Percentiles rank a stretch among this genome's conserved stretches.
Evolutionary conservation across 805 yeast species (phyloP).

Genomic region (Metschnikowia bowlesiae): DNA sequence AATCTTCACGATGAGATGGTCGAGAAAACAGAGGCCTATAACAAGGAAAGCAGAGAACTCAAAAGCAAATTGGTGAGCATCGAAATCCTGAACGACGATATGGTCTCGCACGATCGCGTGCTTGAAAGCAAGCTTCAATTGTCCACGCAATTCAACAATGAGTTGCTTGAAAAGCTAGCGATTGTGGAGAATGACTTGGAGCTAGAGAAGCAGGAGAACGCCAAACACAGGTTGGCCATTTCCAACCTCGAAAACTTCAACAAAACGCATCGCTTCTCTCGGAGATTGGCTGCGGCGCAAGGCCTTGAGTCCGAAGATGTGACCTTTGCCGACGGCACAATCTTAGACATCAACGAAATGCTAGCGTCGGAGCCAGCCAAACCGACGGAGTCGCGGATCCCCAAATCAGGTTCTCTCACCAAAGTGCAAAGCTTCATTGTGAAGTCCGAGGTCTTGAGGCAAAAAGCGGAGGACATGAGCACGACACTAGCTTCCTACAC

Average conservation of each 20-base stretch:
- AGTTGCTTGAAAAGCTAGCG: conserved; percentile 39
- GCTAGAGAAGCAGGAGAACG: conserved; percentile 14
- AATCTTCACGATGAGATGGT: conserved; percentile 13
- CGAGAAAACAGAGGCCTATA: conserved; percentile 15
- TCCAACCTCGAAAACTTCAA: conserved; percentile 11
- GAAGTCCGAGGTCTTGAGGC: conserved; percentile 16
- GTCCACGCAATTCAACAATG: conserved; percentile 38
- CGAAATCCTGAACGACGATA: conserved; percentile 41
- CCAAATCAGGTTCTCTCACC: conserved; percentile 28
- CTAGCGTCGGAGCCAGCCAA: conserved; percentile 15
- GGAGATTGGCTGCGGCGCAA: conserved; percentile 5
- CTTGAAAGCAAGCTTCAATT: conserved; percentile 28
- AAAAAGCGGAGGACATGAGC: conserved; percentile 15
- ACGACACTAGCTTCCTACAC: conserved; percentile 8
- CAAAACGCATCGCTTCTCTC: background rate
- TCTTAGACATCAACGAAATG: conserved; percentile 17
- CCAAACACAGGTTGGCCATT: conserved; percentile 12
- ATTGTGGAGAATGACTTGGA: conserved; percentile 38
- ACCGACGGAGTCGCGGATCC: conserved; percentile 3
- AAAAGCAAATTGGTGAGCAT: conserved; percentile 33
- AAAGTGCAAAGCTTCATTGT: conserved; percentile 28
- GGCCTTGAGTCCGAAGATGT: conserved; percentile 12
- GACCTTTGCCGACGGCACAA: conserved; percentile 16
- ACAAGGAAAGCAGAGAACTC: conserved; percentile 19
- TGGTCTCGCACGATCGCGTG: conserved; percentile 37